These are phyloP conservation scores for Xerophyta viscosa DNA, from an alignment of 106 monocot species.

Conservation along the genomic window DNA sequence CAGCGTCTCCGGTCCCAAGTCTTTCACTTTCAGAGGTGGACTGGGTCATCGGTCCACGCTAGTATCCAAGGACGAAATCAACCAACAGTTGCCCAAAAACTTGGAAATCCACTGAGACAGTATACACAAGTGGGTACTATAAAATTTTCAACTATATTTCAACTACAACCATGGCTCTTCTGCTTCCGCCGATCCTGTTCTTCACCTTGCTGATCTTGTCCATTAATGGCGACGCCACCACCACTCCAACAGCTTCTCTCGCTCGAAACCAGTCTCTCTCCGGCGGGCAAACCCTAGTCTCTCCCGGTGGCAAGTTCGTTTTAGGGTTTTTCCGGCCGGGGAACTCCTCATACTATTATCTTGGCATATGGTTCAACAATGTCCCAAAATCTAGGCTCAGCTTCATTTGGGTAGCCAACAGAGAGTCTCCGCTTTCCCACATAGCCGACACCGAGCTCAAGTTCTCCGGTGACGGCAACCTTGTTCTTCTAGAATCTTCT, in stretches of 20 bases:
- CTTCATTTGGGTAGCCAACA: constrained; percentile 22
- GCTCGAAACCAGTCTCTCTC: constrained; percentile 8
- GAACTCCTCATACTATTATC: constrained; percentile 8
- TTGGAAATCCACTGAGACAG: too few species aligned
- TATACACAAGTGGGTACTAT: too few species aligned
- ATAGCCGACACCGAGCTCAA: constrained; percentile 4
- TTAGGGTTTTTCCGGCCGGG: constrained; percentile 21
- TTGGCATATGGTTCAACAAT: constrained; percentile 27
- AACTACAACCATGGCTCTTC: too few species aligned
- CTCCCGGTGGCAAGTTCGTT: constrained; percentile 15
- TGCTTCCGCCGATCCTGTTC: background rate
- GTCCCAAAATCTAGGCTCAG: constrained; percentile 5
- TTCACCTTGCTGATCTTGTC: background rate
- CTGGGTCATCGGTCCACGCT: too few species aligned
- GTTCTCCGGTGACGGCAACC: constrained; percentile 13
- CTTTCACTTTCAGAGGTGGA: too few species aligned
- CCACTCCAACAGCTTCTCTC: too few species aligned
- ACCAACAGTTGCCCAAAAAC: too few species aligned
- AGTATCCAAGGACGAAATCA: too few species aligned
- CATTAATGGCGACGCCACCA: constrained; percentile 8
- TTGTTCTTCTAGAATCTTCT: constrained; percentile 10
- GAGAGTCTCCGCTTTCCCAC: constrained; percentile 13
- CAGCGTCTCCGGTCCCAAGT: too few species aligned
- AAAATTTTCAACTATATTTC: too few species aligned
- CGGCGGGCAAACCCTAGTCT: constrained; percentile 22